Evolutionary conservation across 139 green algal species (phyloP), one percentile per base, ranked within the genome.

Genomic region (Picochlorum sp.): DNA sequence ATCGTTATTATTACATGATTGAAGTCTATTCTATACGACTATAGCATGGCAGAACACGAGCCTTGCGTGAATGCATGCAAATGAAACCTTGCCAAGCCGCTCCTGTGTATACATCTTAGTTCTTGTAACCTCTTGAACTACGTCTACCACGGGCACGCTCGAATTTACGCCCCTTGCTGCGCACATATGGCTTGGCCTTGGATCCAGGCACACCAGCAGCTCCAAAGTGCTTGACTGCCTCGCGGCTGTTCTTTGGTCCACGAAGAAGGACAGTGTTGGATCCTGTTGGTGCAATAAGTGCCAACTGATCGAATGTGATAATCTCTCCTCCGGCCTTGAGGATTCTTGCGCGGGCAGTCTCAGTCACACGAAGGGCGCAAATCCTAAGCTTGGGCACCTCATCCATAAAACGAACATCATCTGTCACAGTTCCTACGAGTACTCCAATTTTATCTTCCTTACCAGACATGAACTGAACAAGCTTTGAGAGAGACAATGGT

Each of bases 241-340:
- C 93, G 54, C 94, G 90, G 30, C 78, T 69, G 75, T 88, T 95
- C 88, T 96, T 98, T 60, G 83, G 85, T 67, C 94, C 94, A 57
- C 94, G 88, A 66, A 99, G 82, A 76, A 99, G 81, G 21, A 97
- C 77, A 66, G 80, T 89, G 82, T 89, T 79, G 72, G 87, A 79
- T 69, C 94, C 94, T 18, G 88, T 98, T 11, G 94, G 94, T 28
- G 81, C 78, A 45, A 83, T 59, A 57, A 98, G 86, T 7, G 94
- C 94, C 63, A 99, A 89, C 90, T 99, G 90, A 74, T 98, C 94
- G 66, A 99, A 97, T 15, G 94, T 98, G 68, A 98, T 62, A 78
- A 84, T 88, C 91, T 98, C 88, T 57, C 94, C 94, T 58, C 94
- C 94, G 45, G 88, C 89, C 57, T 97, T 95, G 57, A 92, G 50